Conservation (phyloP, 805 yeast genomes). For the Yamadazyma sp. region DNA sequence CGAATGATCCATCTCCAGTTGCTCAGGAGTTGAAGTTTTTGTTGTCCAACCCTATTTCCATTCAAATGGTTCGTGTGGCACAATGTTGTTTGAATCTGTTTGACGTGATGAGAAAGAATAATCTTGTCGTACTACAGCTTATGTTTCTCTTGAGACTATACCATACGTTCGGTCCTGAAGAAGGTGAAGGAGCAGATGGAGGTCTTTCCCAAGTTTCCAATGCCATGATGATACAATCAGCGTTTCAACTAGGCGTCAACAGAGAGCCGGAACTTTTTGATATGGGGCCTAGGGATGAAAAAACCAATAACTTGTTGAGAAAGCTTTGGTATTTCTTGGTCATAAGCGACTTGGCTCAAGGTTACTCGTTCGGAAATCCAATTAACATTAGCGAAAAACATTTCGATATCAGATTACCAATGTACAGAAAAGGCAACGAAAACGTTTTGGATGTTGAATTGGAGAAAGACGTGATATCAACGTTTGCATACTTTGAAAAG, state of each 20-base stretch:
- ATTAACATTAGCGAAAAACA: conserved; percentile 26
- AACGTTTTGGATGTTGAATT: conserved; percentile 33
- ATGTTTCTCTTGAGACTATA: conserved; percentile 53
- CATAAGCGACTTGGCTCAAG: conserved; percentile 30
- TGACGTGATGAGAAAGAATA: conserved; percentile 36
- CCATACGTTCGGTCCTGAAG: conserved; percentile 50
- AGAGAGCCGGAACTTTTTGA: conserved; percentile 60
- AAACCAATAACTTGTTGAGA: conserved; percentile 27
- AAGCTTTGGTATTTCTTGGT: conserved; percentile 39
- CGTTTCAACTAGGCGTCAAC: conserved; percentile 63
- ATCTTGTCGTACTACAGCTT: conserved; percentile 53
- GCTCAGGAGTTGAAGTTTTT: conserved; percentile 27
- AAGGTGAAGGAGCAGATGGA: conserved; percentile 61
- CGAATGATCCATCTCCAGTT: conserved; percentile 21
- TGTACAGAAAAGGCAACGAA: conserved; percentile 32
- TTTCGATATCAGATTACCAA: conserved; percentile 32
- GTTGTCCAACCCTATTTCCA: conserved; percentile 30
- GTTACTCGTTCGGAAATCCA: conserved; percentile 36
- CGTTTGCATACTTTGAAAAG: conserved; percentile 27
- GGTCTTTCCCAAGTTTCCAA: conserved; percentile 56
- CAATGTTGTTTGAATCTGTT: conserved; percentile 38
- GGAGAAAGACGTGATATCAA: conserved; percentile 37
- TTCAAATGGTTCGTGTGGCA: conserved; percentile 32
- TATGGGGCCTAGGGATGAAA: conserved; percentile 22
- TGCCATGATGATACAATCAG: conserved; percentile 64